Evolutionary conservation across 2,329 filamentous ascomycete genomes (phyloP).

Genomic region (Aspergillus amoenus): DNA sequence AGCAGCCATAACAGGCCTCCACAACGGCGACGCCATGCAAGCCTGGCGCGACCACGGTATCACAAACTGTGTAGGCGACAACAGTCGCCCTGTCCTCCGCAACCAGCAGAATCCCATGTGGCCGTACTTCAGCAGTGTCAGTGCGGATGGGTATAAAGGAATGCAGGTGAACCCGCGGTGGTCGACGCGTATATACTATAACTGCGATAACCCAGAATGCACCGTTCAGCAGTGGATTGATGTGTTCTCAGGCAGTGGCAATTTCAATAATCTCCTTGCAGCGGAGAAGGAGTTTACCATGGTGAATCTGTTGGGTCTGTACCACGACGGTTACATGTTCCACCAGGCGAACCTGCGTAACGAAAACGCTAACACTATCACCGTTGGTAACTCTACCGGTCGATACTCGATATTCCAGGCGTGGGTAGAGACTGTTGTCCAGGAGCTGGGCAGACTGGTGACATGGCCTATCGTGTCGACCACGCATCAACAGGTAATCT

Average conservation of each 20-base stretch:
- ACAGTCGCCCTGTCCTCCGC: conserved; percentile 56
- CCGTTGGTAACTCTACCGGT: conserved; percentile 48
- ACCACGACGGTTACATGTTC: conserved; percentile 61
- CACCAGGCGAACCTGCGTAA: conserved; percentile 63
- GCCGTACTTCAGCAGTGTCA: conserved; percentile 54
- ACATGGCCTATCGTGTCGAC: conserved; percentile 56
- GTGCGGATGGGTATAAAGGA: conserved; percentile 55
- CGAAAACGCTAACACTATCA: conserved; percentile 47
- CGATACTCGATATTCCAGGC: conserved; percentile 56
- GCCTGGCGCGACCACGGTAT: conserved; percentile 62
- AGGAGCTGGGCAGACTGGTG: conserved; percentile 55
- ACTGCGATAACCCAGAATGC: conserved; percentile 59
- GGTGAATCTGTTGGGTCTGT: conserved; percentile 56
- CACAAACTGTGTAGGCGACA: conserved; percentile 61
- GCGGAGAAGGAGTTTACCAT: conserved; percentile 55
- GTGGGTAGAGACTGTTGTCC: conserved; percentile 56
- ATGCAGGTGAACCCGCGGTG: conserved; percentile 60
- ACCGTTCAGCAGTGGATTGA: conserved; percentile 61
- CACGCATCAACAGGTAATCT: conserved; percentile 55
- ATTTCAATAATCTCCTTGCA: conserved; percentile 52
- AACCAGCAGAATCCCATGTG: conserved; percentile 56
- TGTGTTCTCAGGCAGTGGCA: conserved; percentile 56
- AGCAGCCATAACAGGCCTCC: conserved; percentile 62
- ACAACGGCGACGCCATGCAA: conserved; percentile 61
- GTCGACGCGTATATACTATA: conserved; percentile 64